Conservation (phyloP, 108 stramenopile species). For the Nitzschia inconspicua region DNA sequence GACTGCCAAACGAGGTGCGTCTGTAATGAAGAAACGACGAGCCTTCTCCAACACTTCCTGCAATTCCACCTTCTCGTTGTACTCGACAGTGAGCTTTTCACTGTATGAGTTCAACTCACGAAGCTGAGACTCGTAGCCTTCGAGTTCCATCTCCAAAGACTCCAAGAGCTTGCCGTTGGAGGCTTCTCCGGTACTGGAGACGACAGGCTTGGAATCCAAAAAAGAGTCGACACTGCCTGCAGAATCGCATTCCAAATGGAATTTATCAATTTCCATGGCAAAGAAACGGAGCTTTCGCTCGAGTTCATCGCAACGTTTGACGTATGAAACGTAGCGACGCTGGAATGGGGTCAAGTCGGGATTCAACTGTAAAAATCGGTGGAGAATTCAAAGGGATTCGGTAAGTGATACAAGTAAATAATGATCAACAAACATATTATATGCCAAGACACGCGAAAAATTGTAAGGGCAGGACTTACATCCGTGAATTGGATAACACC, state of each 20-base stretch:
- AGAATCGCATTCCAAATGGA: slow-evolving; percentile 71
- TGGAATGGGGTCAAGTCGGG: slow-evolving; percentile 98
- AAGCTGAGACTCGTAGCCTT: slow-evolving; percentile 90
- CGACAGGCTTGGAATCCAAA: slow-evolving; percentile 31
- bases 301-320: slow-evolving; percentile 97
- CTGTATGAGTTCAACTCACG: slow-evolving; percentile 92
- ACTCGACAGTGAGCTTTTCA: slow-evolving; percentile 94
- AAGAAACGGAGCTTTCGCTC: slow-evolving; percentile 97
- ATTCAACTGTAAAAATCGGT: slow-evolving; percentile 63
- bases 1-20: slow-evolving; percentile 78
- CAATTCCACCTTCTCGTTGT: slow-evolving; percentile 96
- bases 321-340: slow-evolving; percentile 94
- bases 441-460: background rate
- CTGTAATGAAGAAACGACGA: slow-evolving; percentile 85
- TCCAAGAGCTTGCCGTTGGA: slow-evolving; percentile 75
- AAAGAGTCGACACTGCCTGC: slow-evolving; percentile 72
- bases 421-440: background rate
- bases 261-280: slow-evolving; percentile 84
- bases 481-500: slow-evolving; percentile 96
- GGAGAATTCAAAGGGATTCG: background rate
- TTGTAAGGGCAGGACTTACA: slow-evolving; percentile 34
- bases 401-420: background rate
- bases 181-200: slow-evolving; percentile 24
- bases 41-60: slow-evolving; percentile 96
- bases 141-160: slow-evolving; percentile 86